phyloP scores from a whole-genome alignment of 2,329 filamentous ascomycete genomes.

The Gyromitra esculenta region DNA sequence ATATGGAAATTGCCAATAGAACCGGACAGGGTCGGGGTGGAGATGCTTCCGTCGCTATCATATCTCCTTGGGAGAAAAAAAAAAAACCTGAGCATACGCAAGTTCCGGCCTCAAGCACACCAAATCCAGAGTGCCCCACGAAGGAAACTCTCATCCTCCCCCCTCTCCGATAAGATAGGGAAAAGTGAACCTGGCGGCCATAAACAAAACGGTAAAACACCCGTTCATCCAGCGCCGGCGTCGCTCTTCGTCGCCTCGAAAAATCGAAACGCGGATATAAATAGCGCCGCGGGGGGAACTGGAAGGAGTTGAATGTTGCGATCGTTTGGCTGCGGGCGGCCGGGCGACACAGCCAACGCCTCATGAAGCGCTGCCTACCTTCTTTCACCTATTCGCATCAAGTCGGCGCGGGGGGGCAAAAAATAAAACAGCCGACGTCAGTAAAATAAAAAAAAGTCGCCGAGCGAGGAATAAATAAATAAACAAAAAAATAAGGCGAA shows the following conservation, averaged over 20 bases:
- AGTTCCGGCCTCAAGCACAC: constrained; percentile 15
- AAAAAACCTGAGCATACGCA: constrained; percentile 26
- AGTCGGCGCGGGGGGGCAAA: constrained; percentile 17
- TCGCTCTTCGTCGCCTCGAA: constrained; percentile 11
- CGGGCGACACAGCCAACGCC: constrained; percentile 42
- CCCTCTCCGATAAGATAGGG: constrained; percentile 27
- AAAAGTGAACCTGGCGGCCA: not conserved
- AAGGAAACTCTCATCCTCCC: not conserved
- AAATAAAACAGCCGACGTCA: constrained; percentile 23
- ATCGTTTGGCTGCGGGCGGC: constrained; percentile 48
- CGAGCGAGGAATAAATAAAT: not conserved
- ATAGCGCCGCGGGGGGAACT: constrained; percentile 47
- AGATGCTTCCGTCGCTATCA: constrained; percentile 36
- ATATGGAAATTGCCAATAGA: constrained; percentile 49
- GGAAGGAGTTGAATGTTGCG: constrained; percentile 29
- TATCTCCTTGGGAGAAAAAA: constrained; percentile 9
- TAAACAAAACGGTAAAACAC: constrained; percentile 31
- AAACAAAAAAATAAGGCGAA: not conserved
- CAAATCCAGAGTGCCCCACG: constrained; percentile 27
- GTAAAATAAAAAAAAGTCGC: not conserved
- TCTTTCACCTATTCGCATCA: constrained; percentile 20
- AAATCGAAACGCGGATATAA: constrained; percentile 43
- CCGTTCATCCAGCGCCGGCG: constrained; percentile 8
- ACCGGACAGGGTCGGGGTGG: constrained; percentile 23
- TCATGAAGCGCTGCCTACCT: constrained; percentile 16